A percentile compares a stretch with the other conserved stretches of the same genome.
phyloP scores from a whole-genome alignment of 495 filamentous ascomycete species.

The Amniculicola lignicola region DNA sequence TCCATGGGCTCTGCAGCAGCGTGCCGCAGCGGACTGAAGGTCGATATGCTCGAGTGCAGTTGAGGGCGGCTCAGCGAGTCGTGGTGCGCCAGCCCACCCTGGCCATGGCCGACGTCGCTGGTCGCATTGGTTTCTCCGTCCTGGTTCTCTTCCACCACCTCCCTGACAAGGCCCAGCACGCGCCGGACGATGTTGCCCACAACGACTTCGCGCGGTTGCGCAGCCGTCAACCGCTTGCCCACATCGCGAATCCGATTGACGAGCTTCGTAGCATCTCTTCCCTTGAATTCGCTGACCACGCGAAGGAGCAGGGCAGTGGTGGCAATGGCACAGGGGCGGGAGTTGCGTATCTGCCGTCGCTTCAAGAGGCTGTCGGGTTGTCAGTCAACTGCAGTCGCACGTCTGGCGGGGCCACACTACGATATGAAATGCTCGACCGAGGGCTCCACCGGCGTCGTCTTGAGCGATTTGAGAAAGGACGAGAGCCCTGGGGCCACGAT shows the following conservation, averaged over 20 bases:
- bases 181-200: slow-evolving; percentile 92
- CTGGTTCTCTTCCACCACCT: slow-evolving; percentile 79
- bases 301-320: slow-evolving; percentile 82
- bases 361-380: slow-evolving; percentile 68
- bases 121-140: slow-evolving; percentile 59
- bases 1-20: slow-evolving; percentile 40
- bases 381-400: slow-evolving; percentile 23
- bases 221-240: slow-evolving; percentile 68
- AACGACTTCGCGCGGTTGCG: slow-evolving; percentile 83
- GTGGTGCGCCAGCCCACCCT: slow-evolving; percentile 15
- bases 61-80: slow-evolving; percentile 41
- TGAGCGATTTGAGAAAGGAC: slow-evolving; percentile 74
- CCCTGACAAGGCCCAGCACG: slow-evolving; percentile 83
- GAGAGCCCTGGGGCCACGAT: slow-evolving; percentile 57
- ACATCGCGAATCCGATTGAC: slow-evolving; percentile 72
- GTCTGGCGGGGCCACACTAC: slow-evolving; percentile 47
- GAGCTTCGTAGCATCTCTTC: slow-evolving; percentile 69
- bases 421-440: slow-evolving; percentile 78
- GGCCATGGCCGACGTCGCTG: slow-evolving; percentile 47
- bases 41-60: slow-evolving; percentile 41
- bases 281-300: slow-evolving; percentile 71
- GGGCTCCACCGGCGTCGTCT: slow-evolving; percentile 65
- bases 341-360: slow-evolving; percentile 80
- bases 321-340: slow-evolving; percentile 82
- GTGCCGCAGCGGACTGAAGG: slow-evolving; percentile 45